Evolutionary conservation across 257 asterid species (phyloP), one percentile per base, ranked within the genome.

Genomic region (Jasminum sambac): DNA sequence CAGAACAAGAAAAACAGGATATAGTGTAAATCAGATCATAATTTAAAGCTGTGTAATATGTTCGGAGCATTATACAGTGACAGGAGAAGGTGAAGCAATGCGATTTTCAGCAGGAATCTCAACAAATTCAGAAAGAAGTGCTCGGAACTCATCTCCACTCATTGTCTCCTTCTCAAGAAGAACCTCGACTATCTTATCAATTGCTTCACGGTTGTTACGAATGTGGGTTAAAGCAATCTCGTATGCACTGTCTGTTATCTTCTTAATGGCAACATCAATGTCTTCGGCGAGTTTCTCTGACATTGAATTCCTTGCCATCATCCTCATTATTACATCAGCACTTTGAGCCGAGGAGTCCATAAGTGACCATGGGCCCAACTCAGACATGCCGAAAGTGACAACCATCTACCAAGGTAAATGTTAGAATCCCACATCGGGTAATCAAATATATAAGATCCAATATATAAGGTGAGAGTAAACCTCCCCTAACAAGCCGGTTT

Each of bases 301-400:
- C 98, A 91, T 94, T 1, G 97, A 92, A 66, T 92, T 92, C 78
- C 98, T 81, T 3, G 98, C 97, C 98, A 92, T 92, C 98, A 92
- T 92, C 80, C 97, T 85, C 97, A 90, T 90, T 68, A 92, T 87
- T 62, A 92, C 87, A 68, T 92, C 98, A 16, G 70, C 91, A 64
- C 95, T 86, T 74, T 92, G 98, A 19, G 85, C 88, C 5, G 89
- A 64, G 0, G 87, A 11, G 68, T 92, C 98, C 96, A 90, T 88
- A 57, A 92, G 89, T 10, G 97, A 90, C 98, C 98, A 92, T 0
- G 98, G 98, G 14, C 98, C 98, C 50, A 92, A 86, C 6, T 90
- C 98, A 0, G 98, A 92, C 98, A 92, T 92, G 64, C 97, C 98
- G 65, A 92, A 92, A 26, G 98, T 78, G 57, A 92, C 98, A 9